A percentile compares a stretch with the other conserved stretches of the same genome.
These are phyloP conservation scores for Ehretia macrophylla DNA, from an alignment of 257 asterid genomes.

Conservation along the genomic window DNA sequence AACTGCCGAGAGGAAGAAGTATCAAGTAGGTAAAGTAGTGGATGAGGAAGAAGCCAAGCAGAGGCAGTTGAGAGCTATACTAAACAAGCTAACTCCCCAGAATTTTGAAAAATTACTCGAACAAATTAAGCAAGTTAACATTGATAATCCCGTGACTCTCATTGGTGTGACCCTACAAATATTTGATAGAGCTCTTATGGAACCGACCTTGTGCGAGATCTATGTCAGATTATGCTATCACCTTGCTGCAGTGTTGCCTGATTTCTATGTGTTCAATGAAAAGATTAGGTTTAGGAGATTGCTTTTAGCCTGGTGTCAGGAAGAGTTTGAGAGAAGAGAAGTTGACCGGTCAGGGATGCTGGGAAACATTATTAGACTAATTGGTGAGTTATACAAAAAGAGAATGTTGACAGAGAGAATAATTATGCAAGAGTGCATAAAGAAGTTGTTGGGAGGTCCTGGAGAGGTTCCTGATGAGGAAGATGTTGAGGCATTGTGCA, in stretches of 20 bases:
- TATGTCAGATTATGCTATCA: conserved; percentile 78
- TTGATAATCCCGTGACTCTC: conserved; percentile 62
- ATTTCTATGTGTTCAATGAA: conserved; percentile 53
- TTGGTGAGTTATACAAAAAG: conserved; percentile 90
- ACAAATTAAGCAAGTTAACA: conserved; percentile 74
- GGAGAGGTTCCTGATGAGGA: conserved; percentile 77
- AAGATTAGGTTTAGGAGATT: conserved; percentile 78
- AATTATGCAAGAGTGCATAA: conserved; percentile 87
- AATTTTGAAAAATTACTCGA: conserved; percentile 78
- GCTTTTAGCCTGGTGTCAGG: conserved; percentile 82
- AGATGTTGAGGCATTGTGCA: conserved; percentile 84
- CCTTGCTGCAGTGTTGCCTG: conserved; percentile 76
- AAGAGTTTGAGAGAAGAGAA: conserved; percentile 89
- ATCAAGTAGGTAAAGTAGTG: conserved; percentile 72
- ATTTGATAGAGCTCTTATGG: conserved; percentile 88
- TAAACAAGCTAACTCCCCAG: conserved; percentile 96
- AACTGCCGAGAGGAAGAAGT: conserved; percentile 76
- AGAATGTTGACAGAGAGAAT: conserved; percentile 92
- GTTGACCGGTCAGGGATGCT: too few species aligned
- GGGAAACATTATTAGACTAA: conserved; percentile 82
- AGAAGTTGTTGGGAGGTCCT: conserved; percentile 62
- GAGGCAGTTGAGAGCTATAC: conserved; percentile 68
- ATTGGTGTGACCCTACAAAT: conserved; percentile 83
- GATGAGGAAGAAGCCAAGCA: conserved; percentile 87
- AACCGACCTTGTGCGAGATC: conserved; percentile 96